Percentiles rank a stretch among this genome's conserved stretches.
phyloP scores from a whole-genome alignment of 1,284 basidiomycete species.

The Grifola frondosa region DNA sequence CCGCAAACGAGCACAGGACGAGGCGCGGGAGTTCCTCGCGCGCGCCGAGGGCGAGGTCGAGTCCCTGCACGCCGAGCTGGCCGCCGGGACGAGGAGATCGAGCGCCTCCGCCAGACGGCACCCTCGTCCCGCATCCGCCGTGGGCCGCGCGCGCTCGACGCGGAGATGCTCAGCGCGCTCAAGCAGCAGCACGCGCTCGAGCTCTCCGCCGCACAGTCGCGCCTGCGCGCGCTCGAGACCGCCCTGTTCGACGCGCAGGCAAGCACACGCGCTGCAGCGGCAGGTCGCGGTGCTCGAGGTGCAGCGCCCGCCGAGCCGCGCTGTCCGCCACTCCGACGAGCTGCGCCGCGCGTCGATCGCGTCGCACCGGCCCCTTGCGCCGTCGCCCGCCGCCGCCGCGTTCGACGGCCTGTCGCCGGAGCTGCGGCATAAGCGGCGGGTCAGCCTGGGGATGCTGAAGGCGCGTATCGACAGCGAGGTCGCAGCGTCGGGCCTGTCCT shows the following conservation, averaged over 20 bases:
- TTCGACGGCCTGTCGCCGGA: constrained; percentile 59
- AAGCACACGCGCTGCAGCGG: constrained; percentile 68
- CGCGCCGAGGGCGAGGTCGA: constrained; percentile 69
- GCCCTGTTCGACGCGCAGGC: constrained; percentile 71
- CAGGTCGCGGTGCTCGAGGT: constrained; percentile 64
- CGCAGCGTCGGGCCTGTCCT: constrained; percentile 38
- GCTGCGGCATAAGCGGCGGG: constrained; percentile 79
- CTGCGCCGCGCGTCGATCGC: constrained; percentile 48
- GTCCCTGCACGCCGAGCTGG: constrained; percentile 55
- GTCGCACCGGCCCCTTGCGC: constrained; percentile 40
- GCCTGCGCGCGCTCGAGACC: constrained; percentile 73
- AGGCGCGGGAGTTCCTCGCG: constrained; percentile 60
- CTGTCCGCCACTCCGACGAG: constrained; percentile 43
- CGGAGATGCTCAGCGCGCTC: constrained; percentile 67
- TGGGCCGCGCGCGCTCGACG: constrained; percentile 53
- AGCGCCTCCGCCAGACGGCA: constrained; percentile 46
- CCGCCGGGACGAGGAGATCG: constrained; percentile 64
- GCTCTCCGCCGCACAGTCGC: constrained; percentile 73
- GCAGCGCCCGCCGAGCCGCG: constrained; percentile 56
- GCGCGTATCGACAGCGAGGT: constrained; percentile 83
- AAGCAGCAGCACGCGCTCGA: constrained; percentile 76
- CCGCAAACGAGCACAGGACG: constrained; percentile 48
- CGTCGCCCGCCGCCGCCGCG: constrained; percentile 36
- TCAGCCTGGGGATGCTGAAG: constrained; percentile 85
- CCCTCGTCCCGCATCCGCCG: constrained; percentile 35